These are phyloP conservation scores for Sedum album DNA, from an alignment of 164 flowering plant species.

Conservation along the genomic window DNA sequence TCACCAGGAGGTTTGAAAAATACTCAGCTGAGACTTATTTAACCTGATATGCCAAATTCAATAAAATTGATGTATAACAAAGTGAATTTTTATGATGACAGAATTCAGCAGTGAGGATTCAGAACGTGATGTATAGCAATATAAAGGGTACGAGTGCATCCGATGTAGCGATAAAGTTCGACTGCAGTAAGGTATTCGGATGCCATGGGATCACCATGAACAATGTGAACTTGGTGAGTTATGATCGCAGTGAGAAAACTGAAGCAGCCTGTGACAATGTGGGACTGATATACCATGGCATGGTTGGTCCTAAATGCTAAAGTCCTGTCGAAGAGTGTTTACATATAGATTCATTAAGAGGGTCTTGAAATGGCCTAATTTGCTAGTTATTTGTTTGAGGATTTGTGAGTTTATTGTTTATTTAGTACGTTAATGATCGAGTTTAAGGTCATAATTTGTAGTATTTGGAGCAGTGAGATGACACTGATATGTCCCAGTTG, in stretches of 20 bases:
- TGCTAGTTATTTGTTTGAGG: not conserved
- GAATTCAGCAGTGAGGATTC: slow-evolving; percentile 7
- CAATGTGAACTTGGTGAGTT: slow-evolving; percentile 8
- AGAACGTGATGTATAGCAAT: slow-evolving; percentile 4
- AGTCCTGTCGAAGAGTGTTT: not conserved
- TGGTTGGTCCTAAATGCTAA: slow-evolving; percentile 4
- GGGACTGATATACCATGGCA: not conserved
- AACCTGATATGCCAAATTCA: not conserved
- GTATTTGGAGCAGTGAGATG: not conserved
- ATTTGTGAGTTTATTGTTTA: not conserved
- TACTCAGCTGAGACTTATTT: not conserved
- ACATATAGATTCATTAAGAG: not conserved
- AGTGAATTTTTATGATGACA: not conserved
- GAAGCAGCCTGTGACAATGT: slow-evolving; percentile 4
- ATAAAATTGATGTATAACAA: not conserved
- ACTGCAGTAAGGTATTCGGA: slow-evolving; percentile 2
- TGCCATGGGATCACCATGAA: slow-evolving; percentile 7
- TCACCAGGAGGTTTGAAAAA: not conserved
- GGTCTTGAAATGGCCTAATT: not conserved
- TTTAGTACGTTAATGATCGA: not conserved
- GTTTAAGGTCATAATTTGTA: not conserved
- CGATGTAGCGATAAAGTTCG: not conserved
- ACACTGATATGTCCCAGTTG: not conserved
- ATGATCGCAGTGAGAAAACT: not conserved
- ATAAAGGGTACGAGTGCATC: slow-evolving; percentile 10